A percentile compares a stretch with the other conserved stretches of the same genome.
Evolutionary conservation across 2,329 filamentous ascomycete genomes (phyloP).

Genomic region (Penicillium hordei): DNA sequence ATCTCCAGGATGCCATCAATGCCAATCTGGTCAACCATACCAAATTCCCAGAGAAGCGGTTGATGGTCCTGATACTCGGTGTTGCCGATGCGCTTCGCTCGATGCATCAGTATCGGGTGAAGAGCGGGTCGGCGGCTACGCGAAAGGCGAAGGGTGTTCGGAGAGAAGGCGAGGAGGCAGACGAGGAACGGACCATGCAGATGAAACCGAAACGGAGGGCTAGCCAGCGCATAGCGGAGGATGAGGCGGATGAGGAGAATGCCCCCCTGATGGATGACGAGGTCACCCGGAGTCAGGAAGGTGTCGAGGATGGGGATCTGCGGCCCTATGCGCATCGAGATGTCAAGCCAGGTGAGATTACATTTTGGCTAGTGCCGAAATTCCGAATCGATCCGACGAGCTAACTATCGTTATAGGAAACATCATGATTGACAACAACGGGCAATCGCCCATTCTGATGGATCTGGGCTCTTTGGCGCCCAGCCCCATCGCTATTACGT

Average conservation of each 20-base stretch:
- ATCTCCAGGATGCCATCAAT: slow-evolving; percentile 97
- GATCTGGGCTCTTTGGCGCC: slow-evolving; percentile 89
- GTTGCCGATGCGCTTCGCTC: slow-evolving; percentile 83
- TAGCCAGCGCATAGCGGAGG: slow-evolving; percentile 52
- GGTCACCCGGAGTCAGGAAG: slow-evolving; percentile 65
- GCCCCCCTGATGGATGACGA: slow-evolving; percentile 81
- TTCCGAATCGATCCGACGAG: neutral
- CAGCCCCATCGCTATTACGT: slow-evolving; percentile 85
- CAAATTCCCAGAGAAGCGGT: slow-evolving; percentile 77
- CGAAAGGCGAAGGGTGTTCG: slow-evolving; percentile 57
- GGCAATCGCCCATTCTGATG: slow-evolving; percentile 89
- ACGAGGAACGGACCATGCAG: slow-evolving; percentile 44
- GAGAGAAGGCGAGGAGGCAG: slow-evolving; percentile 56
- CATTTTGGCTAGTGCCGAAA: neutral
- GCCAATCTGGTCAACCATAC: slow-evolving; percentile 96
- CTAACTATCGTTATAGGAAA: slow-evolving; percentile 58
- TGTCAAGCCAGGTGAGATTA: slow-evolving; percentile 81
- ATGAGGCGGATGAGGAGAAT: slow-evolving; percentile 77
- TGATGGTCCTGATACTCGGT: slow-evolving; percentile 89
- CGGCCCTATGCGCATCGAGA: slow-evolving; percentile 91
- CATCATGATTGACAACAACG: slow-evolving; percentile 96
- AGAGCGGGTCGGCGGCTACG: slow-evolving; percentile 54
- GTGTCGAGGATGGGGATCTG: slow-evolving; percentile 65
- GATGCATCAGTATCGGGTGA: slow-evolving; percentile 85
- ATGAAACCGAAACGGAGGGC: slow-evolving; percentile 43